Evolutionary conservation across 2,329 filamentous ascomycete genomes (phyloP).

Genomic region (Dothideomycetes sp.): DNA sequence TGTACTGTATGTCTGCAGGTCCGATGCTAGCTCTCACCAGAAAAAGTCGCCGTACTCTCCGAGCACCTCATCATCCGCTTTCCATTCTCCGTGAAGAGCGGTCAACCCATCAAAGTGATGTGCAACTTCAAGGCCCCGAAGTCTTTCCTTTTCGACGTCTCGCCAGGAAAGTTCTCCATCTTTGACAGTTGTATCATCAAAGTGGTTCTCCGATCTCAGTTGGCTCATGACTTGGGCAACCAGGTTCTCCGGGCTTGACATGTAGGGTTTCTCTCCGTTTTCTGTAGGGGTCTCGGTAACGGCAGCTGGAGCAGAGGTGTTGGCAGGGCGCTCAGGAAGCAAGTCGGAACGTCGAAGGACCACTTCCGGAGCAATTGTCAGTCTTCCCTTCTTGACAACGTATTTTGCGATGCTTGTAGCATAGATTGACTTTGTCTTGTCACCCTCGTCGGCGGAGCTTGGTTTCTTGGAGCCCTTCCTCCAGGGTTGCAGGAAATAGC

Average conservation of each 20-base stretch:
- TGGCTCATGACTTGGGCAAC: conserved; percentile 19
- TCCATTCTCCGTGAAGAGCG: conserved; percentile 43
- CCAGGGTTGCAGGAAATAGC: conserved; percentile 40
- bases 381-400: conserved; percentile 47
- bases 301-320: conserved; percentile 24
- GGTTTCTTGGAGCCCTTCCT: conserved; percentile 22
- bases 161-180: conserved; percentile 47
- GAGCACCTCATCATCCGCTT: conserved; percentile 33
- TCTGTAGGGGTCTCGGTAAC: conserved; percentile 18
- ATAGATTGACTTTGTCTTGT: conserved; percentile 36
- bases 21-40: conserved; percentile 12
- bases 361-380: conserved; percentile 76
- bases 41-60: conserved; percentile 33
- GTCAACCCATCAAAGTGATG: conserved; percentile 48
- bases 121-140: conserved; percentile 46
- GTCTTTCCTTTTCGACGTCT: conserved; percentile 48
- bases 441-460: conserved; percentile 17
- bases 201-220: conserved; percentile 3
- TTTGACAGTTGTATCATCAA: conserved; percentile 18
- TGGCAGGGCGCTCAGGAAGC: conserved; percentile 63
- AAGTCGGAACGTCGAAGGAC: conserved; percentile 63
- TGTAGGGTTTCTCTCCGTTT: conserved; percentile 20
- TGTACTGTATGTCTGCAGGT: no score
- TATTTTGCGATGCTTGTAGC: conserved; percentile 43
- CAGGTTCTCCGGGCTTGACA: conserved; percentile 19